Base-by-base conservation (phyloP, 495 filamentous ascomycete genomes). In the Penicillium odoratum region DNA sequence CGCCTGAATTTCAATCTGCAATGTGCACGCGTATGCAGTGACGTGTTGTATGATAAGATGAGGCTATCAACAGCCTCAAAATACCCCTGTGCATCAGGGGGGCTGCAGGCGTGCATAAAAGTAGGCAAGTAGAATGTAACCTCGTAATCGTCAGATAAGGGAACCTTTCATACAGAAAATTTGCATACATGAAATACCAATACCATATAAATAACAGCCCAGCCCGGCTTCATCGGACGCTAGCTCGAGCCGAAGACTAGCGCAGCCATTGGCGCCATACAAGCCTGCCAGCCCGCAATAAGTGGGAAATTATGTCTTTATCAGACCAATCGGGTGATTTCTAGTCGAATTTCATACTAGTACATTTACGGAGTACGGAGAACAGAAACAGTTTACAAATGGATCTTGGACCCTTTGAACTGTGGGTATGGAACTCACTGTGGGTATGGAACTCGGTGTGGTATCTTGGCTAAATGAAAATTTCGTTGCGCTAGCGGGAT, bases 271-370 rank as follows among this genome's bases (percentile, higher is more conserved):
- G 38, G 7, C 38, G 38, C 38, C 38, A 40, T 40, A 7, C 4
- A 40, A 16, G 15, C 38, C 33, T 33, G 15, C 38, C 13, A 40
- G 6, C 15, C 3, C 4, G 11, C 38, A 40, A 15, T 16, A 40
- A 40, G 38, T 40, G 38, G 38, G 38, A 15, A 40, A 40, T 13
- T 13, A 15, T 40, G 16, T 59, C 60, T 56, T 53, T 60, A 63
- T 63, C 60, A 48, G 43, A 28, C 57, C 60, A 56, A 59, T 63
- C 55, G 58, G 53, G 13, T 44, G 28, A 26, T 26, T 46, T n/a
- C 8, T 43, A 38, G 45, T 36, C 44, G n/a, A n/a, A 40, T n/a
- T 40, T n/a, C 38, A 7, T 0, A 16, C 38, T 15, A 40, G n/a
- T 40, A 40, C 38, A 40, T 5, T 40, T 13, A 15, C 38, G 15